Percentiles rank a stretch among this genome's conserved stretches.
These are phyloP conservation scores for Seiridium cupressi DNA, from an alignment of 2,329 filamentous ascomycete species.

Conservation along the genomic window DNA sequence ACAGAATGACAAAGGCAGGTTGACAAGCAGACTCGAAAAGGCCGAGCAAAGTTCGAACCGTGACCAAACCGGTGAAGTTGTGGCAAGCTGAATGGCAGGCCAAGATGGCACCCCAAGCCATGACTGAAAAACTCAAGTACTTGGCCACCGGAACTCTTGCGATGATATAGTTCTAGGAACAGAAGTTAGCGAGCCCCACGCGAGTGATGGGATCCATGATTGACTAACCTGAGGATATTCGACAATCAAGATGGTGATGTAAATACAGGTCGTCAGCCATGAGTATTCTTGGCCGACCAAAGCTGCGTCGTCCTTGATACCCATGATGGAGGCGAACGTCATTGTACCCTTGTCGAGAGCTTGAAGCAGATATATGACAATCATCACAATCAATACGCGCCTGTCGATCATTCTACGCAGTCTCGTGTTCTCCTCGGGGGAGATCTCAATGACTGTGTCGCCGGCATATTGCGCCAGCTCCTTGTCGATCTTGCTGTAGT, in stretches of 20 bases:
- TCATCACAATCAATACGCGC: constrained; percentile 68
- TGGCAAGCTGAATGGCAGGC: constrained; percentile 60
- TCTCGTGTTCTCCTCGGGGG: constrained; percentile 56
- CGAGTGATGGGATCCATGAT: too few relatives aligned
- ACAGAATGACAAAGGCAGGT: constrained; percentile 66
- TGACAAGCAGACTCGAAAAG: constrained; percentile 71
- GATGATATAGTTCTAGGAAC: constrained; percentile 45
- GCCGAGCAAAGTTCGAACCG: constrained; percentile 64
- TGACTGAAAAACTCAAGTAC: constrained; percentile 62
- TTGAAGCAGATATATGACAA: constrained; percentile 71
- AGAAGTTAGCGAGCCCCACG: neutral
- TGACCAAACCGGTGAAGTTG: constrained; percentile 58
- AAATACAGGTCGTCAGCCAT: constrained; percentile 74
- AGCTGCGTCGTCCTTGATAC: constrained; percentile 49
- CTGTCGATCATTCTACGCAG: constrained; percentile 66
- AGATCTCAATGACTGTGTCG: constrained; percentile 53
- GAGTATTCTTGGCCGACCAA: constrained; percentile 55
- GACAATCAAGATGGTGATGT: constrained; percentile 67
- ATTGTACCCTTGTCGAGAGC: constrained; percentile 67
- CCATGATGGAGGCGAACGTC: constrained; percentile 65
- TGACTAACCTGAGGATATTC: constrained; percentile 62
- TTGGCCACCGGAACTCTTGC: constrained; percentile 66
- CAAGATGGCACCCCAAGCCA: constrained; percentile 61
- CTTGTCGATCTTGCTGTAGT: constrained; percentile 56
- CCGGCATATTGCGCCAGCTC: constrained; percentile 70